Evolutionary conservation across 2,329 filamentous ascomycete genomes (phyloP).

Genomic region (Magnaporthales sp.): DNA sequence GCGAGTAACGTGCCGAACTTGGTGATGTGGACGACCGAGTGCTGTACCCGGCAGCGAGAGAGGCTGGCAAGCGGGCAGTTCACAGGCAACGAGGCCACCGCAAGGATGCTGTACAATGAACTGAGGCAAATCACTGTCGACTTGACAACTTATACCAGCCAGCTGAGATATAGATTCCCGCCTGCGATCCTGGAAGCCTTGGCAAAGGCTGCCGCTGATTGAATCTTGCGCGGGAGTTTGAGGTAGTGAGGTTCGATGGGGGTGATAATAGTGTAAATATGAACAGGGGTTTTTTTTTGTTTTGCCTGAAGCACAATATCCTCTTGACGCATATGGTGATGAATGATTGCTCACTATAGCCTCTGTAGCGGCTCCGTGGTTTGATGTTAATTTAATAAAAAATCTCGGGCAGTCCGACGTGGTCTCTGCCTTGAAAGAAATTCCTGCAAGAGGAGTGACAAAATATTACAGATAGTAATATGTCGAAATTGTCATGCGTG

Average conservation of each 20-base stretch:
- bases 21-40: constrained; percentile 86
- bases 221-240: constrained; percentile 5
- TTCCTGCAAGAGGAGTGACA: too few relatives aligned
- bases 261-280: constrained; percentile 8
- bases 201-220: constrained; percentile 70
- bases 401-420: too few relatives aligned
- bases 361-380: too few relatives aligned
- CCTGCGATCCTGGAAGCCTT: constrained; percentile 82
- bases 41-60: constrained; percentile 72
- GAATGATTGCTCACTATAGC: background rate
- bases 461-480: too few relatives aligned
- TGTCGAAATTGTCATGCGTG: too few relatives aligned
- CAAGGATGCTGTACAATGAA: constrained; percentile 56
- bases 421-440: too few relatives aligned
- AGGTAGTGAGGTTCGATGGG: background rate
- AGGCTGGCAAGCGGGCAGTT: constrained; percentile 62
- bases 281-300: background rate
- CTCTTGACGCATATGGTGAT: background rate
- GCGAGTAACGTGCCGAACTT: constrained; percentile 85
- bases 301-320: background rate
- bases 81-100: constrained; percentile 61
- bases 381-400: background rate
- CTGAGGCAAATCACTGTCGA: constrained; percentile 78
- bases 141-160: constrained; percentile 85
- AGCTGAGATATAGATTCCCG: constrained; percentile 85